These are phyloP conservation scores for Trichosanthes cucumerina DNA, from an alignment of 306 rosid genomes.

Conservation along the genomic window DNA sequence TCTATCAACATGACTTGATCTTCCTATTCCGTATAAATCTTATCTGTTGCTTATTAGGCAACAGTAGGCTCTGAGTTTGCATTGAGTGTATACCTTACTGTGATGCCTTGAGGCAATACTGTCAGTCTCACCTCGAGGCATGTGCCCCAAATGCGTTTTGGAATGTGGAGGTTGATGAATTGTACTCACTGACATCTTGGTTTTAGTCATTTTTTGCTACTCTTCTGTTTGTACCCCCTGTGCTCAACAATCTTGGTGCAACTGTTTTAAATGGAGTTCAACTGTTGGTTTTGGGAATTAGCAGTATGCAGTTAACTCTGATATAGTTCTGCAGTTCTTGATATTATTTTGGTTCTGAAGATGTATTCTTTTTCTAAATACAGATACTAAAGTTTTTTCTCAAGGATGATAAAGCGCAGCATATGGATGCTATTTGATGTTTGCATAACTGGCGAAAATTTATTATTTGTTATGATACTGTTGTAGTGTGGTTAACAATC, in stretches of 20 bases:
- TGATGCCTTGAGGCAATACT: background rate
- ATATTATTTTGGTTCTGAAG: background rate
- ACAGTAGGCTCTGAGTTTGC: background rate
- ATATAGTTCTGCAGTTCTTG: background rate
- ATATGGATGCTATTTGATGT: background rate
- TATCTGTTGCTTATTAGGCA: background rate
- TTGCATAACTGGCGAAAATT: background rate
- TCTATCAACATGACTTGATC: background rate
- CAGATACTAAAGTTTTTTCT: background rate
- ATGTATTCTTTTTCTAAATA: background rate
- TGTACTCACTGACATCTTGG: background rate
- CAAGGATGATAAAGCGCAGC: background rate
- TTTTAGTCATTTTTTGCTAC: background rate
- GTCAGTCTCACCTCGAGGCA: background rate
- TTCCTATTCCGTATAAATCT: background rate
- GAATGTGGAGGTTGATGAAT: background rate
- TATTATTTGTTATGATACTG: constrained; percentile 5
- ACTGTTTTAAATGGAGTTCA: background rate
- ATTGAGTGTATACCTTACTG: background rate
- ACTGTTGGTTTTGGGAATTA: background rate
- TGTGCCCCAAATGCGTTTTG: background rate
- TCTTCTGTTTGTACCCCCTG: background rate
- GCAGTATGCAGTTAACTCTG: background rate
- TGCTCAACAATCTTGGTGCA: background rate
- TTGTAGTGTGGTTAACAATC: constrained; percentile 45